Base-by-base conservation (phyloP, 2,329 filamentous ascomycete genomes). In the Phialophora tarda region DNA sequence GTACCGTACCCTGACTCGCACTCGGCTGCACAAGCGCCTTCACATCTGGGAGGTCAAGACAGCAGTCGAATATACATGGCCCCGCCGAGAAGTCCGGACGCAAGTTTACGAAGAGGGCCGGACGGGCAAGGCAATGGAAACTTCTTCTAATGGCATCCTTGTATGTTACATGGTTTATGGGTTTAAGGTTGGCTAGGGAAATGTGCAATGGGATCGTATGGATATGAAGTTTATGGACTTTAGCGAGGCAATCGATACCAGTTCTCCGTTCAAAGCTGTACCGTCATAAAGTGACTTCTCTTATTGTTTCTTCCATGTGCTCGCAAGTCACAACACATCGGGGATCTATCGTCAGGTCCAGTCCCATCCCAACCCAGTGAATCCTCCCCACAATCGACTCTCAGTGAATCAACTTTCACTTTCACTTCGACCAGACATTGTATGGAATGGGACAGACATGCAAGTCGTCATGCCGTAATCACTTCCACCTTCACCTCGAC, bases 61-160 rank as follows among this genome's bases (percentile, higher is more conserved):
- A 55, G 58, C 30, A 56, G 59, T 58, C 48, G 66, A 32, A 32
- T 63, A 44, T 65, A 59, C 58, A 68, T 68, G 62, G 55, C 66
- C 8, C 63, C 59, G 4, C 60, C 66, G 23, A 34, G 63, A 50
- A 65, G 60, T 68, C 60, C 59, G n/a, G 64, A 63, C 34, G 41
- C 62, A 5, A 41, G 24, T 30, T 32, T 30, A 54, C 21, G 48
- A 62, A 44, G 51, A 56, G 38, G 55, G 30, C 51, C 63, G 4
- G 53, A 58, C 4, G 58, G 59, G 30, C 38, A 53, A 23, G 59
- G 53, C 17, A 58, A 50, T 23, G 64, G 59, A 7, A 57, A 34
- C 21, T 66, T 66, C 54, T 66, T 66, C 51, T 66, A 59, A 62
- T 48, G 34, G 44, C 8, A 48, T 24, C 30, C 38, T 44, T 44